Conservation (phyloP, 192 early-diverging fungal species). For the Rhizophagus sp. region DNA sequence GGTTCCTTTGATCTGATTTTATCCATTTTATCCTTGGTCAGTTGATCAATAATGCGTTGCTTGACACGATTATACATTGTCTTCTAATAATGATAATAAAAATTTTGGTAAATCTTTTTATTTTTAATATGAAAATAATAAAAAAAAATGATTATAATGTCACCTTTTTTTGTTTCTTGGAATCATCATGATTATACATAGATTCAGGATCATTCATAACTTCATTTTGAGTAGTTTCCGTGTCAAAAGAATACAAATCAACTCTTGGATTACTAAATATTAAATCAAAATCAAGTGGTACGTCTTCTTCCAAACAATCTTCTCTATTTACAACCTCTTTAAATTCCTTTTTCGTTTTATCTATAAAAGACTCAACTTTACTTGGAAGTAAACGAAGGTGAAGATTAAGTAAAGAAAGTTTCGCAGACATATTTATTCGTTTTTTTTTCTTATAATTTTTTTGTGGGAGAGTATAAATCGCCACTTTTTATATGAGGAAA, state of each 20-base stretch:
- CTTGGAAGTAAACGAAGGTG: neutral
- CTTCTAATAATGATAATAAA: neutral
- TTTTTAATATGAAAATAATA: too few species aligned
- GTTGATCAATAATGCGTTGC: neutral
- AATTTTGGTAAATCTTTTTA: neutral
- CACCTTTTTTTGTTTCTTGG: neutral
- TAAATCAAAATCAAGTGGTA: neutral
- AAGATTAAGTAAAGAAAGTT: neutral
- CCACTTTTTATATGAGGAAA: neutral
- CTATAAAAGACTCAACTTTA: neutral
- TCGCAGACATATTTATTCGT: neutral
- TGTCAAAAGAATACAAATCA: neutral
- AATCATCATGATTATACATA: too few species aligned
- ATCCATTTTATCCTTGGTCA: neutral
- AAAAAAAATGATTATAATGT: neutral
- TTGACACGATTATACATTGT: neutral
- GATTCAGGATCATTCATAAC: too few species aligned
- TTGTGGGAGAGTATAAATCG: neutral
- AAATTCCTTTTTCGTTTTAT: neutral
- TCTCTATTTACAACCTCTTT: neutral
- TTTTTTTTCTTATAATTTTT: too few species aligned
- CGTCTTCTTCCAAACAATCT: neutral
- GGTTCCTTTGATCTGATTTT: neutral
- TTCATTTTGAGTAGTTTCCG: neutral
- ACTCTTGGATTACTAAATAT: neutral